Evolutionary conservation across 352 stramenopile species (phyloP), one percentile per base, ranked within the genome.

Genomic region (Pythium oligandrum): DNA sequence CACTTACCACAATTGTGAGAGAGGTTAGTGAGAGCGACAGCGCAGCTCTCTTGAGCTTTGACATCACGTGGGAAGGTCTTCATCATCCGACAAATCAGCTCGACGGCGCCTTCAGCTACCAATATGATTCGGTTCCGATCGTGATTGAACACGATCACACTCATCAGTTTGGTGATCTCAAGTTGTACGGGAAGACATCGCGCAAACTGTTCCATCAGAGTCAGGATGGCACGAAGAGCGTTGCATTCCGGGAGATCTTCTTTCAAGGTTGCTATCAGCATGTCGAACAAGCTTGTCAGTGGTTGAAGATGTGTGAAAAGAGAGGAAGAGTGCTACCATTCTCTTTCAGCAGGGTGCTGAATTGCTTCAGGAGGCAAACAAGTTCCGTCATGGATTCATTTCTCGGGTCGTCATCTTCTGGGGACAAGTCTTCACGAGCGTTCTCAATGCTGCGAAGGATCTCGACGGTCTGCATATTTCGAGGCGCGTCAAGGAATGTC

Each of bases 21-120:
- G 9, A 97, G 71, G 58, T 97, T 97, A 6, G 86, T 92, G 11
- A 97, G 55, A 33, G 85, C 51, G 32, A 84, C 74, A 46, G 83
- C 94, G 4, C 72, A 75, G 8, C 74, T 71, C 58, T 94, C 74
- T 51, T 95, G 83, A 30, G 96, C 64, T 40, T 76, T 83, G 7
- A 64, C 36, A 34, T 94, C 76, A 0, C 63, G 63, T 4, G 56
- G 47, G 56, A 86, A 88, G 4, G 57, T 63, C 47, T 64, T 91
- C 78, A 94, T 86, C 8, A 82, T 69, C 43, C 54, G 53, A 3
- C 96, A 63, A 6, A 84, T 46, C 7, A 64, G 45, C 30, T 87
- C 67, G 0, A 96, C 63, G 1, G 64, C 70, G 40, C 83, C 78
- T 61, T 88, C 78, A 8, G 79, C 71, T 7, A 95, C 64, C 6